phyloP scores from a whole-genome alignment of 2,329 filamentous ascomycete species.

The Diaporthe helianthi region DNA sequence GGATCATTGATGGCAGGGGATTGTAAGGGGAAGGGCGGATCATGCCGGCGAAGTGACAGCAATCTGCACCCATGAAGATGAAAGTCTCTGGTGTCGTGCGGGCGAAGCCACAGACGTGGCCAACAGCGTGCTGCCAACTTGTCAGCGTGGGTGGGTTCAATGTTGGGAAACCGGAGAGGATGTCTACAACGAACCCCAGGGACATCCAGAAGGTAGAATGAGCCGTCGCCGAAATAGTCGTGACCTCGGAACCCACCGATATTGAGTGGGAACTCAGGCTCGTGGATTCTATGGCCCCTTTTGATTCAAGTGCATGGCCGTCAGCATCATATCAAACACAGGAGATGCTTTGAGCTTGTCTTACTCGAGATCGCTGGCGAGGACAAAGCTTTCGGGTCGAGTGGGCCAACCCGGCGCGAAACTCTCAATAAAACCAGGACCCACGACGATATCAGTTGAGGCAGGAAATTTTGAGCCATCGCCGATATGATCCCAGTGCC shows the following conservation, averaged over 20 bases:
- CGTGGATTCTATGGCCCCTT: background rate
- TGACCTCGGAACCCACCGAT: background rate
- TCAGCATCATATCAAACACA: background rate
- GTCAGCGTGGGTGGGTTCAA: background rate
- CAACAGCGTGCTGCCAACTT: background rate
- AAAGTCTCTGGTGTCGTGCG: conserved; percentile 1
- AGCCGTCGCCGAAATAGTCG: conserved; percentile 3
- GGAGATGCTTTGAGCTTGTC: background rate
- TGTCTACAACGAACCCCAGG: background rate
- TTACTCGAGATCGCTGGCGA: background rate
- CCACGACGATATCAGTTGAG: background rate
- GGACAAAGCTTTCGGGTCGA: background rate
- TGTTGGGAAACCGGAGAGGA: background rate
- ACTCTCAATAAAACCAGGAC: background rate
- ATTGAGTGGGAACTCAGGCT: background rate
- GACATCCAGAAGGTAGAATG: conserved; percentile 8
- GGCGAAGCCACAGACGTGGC: background rate
- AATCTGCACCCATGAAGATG: background rate
- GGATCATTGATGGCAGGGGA: background rate
- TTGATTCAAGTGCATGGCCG: background rate
- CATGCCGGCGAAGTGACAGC: background rate
- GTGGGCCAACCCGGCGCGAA: background rate
- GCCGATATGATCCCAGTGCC: conserved; percentile 1
- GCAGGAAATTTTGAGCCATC: conserved; percentile 2
- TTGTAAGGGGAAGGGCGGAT: background rate